These are phyloP conservation scores for Raphanus sativus DNA, from an alignment of 345 rosid genomes.

Conservation along the genomic window DNA sequence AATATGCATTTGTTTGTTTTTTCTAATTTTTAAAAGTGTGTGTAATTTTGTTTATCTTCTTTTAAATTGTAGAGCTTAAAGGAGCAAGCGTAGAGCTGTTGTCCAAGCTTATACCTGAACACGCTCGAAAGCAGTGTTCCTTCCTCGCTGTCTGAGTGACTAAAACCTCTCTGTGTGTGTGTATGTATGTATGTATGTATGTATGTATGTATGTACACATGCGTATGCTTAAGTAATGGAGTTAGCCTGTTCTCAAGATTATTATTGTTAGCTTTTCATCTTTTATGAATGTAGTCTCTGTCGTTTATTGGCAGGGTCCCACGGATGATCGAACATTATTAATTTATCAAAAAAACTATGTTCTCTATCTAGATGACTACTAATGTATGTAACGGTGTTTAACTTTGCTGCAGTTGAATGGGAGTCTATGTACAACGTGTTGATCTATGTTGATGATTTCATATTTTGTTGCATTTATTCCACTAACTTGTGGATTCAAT, in stretches of 20 bases:
- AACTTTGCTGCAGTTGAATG: background rate
- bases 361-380: background rate
- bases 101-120: background rate
- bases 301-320: background rate
- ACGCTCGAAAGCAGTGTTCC: background rate
- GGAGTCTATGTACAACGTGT: background rate
- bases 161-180: background rate
- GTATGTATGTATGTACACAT: background rate
- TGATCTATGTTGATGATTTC: too few species aligned
- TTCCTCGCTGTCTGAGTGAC: slow-evolving; percentile 25
- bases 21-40: too few species aligned
- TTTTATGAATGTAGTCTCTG: background rate
- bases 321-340: background rate
- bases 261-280: background rate
- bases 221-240: slow-evolving; percentile 16
- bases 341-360: background rate
- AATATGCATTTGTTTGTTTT: background rate
- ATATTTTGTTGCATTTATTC: too few species aligned
- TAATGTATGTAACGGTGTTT: slow-evolving; percentile 12
- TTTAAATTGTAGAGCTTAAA: slow-evolving; percentile 43
- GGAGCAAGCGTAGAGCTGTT: slow-evolving; percentile 33
- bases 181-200: background rate
- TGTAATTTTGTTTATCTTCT: background rate
- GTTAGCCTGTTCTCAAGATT: slow-evolving; percentile 25
- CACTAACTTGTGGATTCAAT: too few species aligned